Evolutionary conservation across 2,329 filamentous ascomycete genomes (phyloP).

Genomic region (Neophaeococcomyces mojaviensis): DNA sequence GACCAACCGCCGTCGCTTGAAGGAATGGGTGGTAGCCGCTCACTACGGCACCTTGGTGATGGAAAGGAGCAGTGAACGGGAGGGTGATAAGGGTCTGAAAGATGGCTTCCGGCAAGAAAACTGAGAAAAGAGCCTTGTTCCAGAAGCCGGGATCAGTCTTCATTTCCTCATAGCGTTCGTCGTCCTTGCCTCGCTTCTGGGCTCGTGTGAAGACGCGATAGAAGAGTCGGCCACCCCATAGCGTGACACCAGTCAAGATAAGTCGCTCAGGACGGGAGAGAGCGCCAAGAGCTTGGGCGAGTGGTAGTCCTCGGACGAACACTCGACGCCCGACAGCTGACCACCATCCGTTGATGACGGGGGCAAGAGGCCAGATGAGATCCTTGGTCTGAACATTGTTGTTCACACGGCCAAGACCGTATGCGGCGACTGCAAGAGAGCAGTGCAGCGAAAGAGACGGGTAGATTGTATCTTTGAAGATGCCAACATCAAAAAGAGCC

Average conservation of each 20-base stretch:
- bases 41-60: constrained; percentile 26
- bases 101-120: constrained; percentile 52
- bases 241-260: constrained; percentile 48
- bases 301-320: constrained; percentile 37
- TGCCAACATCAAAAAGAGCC: constrained; percentile 35
- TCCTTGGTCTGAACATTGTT: constrained; percentile 55
- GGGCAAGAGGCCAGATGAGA: constrained; percentile 50
- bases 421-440: constrained; percentile 45
- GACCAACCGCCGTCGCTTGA: constrained; percentile 43
- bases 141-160: constrained; percentile 51
- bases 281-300: constrained; percentile 40
- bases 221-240: constrained; percentile 52
- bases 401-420: constrained; percentile 44
- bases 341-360: constrained; percentile 55
- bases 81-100: constrained; percentile 50
- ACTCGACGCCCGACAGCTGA: constrained; percentile 49
- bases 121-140: constrained; percentile 47
- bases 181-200: constrained; percentile 41
- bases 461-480: constrained; percentile 46
- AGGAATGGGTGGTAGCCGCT: constrained; percentile 19
- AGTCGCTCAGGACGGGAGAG: constrained; percentile 50
- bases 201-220: constrained; percentile 44
- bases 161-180: constrained; percentile 46
- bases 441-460: constrained; percentile 50
- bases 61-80: constrained; percentile 51